Evolutionary conservation across 192 early-diverging fungal species (phyloP).

Genomic region (Paraglomus brasilianum): DNA sequence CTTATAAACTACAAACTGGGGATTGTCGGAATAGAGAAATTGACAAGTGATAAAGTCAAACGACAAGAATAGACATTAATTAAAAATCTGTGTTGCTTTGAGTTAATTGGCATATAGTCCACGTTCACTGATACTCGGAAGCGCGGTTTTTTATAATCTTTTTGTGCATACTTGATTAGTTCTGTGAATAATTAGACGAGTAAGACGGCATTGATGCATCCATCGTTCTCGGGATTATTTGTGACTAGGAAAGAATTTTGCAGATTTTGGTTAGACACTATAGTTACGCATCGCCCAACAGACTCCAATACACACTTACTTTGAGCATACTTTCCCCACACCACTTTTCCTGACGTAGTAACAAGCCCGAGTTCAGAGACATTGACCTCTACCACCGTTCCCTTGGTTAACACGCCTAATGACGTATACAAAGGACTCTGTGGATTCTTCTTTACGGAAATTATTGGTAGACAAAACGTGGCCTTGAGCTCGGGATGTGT

Average conservation of each 20-base stretch:
- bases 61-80: too few species aligned
- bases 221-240: constrained; percentile 99
- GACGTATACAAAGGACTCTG: constrained; percentile 93
- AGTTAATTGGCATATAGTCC: too few species aligned
- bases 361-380: constrained; percentile 95
- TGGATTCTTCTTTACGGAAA: constrained; percentile 99
- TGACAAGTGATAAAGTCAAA: too few species aligned
- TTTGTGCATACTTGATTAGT: background rate
- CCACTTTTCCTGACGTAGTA: constrained; percentile 95
- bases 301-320: constrained; percentile 18
- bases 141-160: too few species aligned
- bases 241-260: constrained; percentile 54
- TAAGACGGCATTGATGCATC: constrained; percentile 90
- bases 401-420: constrained; percentile 97
- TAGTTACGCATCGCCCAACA: background rate
- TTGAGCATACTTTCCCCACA: constrained; percentile 96
- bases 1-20: too few species aligned
- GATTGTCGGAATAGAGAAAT: too few species aligned
- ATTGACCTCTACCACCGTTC: constrained; percentile 94
- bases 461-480: constrained; percentile 94
- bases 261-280: background rate
- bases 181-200: constrained; percentile 64
- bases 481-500: constrained; percentile 98
- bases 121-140: too few species aligned
- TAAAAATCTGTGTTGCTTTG: too few species aligned